Evolutionary conservation across 164 flowering plant genomes (phyloP).

Genomic region (Umbilicus rupestris): DNA sequence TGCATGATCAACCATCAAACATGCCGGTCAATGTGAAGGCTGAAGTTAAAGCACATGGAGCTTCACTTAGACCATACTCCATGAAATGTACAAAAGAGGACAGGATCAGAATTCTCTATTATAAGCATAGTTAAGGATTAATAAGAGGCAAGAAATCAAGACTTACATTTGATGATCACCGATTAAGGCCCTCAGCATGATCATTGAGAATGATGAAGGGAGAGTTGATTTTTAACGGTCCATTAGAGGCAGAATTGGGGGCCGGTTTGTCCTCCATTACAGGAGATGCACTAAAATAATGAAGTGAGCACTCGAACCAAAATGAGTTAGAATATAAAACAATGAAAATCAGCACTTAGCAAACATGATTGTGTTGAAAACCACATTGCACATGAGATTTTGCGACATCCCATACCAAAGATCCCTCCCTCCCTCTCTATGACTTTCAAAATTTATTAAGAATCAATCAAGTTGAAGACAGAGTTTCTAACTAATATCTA

Average conservation of each 20-base stretch:
- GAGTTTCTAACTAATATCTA: not conserved
- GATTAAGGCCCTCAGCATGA: not conserved
- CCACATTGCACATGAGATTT: slow-evolving; percentile 16
- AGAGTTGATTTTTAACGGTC: not conserved
- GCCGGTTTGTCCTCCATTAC: not conserved
- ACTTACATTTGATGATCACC: not conserved
- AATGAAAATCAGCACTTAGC: not conserved
- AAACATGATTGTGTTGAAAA: not conserved
- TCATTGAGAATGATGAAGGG: slow-evolving; percentile 8
- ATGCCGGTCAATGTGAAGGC: not conserved
- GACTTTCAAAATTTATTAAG: not conserved
- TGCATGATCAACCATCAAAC: not conserved
- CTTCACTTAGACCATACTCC: slow-evolving; percentile 4
- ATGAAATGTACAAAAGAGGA: slow-evolving; percentile 1
- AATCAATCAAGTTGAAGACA: slow-evolving; percentile 3
- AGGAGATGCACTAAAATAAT: not conserved
- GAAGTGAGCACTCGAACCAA: slow-evolving; percentile 3
- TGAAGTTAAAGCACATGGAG: not conserved
- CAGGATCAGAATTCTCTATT: not conserved
- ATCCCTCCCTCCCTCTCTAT: no score
- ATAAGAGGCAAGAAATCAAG: not conserved
- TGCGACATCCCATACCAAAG: slow-evolving; percentile 16
- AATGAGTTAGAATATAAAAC: not conserved
- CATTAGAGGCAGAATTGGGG: not conserved
- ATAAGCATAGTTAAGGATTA: not conserved